Percentiles rank a stretch among this genome's conserved stretches.
Conservation (phyloP, 257 asterid species). For the Nicotiana paniculata region DNA sequence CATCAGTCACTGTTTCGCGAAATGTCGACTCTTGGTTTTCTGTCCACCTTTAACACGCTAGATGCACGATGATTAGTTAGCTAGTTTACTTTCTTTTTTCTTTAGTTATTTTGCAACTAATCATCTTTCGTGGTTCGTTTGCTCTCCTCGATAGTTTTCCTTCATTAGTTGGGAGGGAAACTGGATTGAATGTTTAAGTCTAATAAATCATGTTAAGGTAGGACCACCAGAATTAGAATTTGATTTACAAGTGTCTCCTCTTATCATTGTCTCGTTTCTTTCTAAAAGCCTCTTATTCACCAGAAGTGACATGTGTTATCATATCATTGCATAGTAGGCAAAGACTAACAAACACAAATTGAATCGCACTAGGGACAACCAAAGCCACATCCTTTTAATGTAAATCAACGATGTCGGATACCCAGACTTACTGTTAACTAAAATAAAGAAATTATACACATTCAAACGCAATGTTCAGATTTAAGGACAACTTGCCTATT, state of each 20-base stretch:
- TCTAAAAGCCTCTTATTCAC: neutral
- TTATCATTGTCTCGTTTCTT: no score
- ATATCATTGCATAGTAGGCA: no score
- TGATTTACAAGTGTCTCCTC: neutral
- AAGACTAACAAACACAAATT: no score
- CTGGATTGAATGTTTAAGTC: neutral
- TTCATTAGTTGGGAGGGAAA: neutral
- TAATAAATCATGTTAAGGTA: neutral
- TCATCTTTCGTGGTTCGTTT: neutral
- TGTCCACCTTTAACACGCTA: neutral
- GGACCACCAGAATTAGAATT: neutral
- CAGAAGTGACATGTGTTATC: neutral
- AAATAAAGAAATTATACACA: no score
- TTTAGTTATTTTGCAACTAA: neutral
- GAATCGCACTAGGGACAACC: no score
- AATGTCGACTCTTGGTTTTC: neutral
- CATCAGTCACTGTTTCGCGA: neutral
- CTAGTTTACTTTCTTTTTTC: neutral
- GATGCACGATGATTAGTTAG: neutral
- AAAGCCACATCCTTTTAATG: no score
- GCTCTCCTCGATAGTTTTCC: neutral
- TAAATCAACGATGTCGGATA: no score
- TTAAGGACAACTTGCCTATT: no score
- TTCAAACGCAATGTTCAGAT: no score
- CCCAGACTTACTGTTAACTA: no score